Evolutionary conservation across 2,329 filamentous ascomycete genomes (phyloP).

Genomic region (Hymenoscyphus linearis): DNA sequence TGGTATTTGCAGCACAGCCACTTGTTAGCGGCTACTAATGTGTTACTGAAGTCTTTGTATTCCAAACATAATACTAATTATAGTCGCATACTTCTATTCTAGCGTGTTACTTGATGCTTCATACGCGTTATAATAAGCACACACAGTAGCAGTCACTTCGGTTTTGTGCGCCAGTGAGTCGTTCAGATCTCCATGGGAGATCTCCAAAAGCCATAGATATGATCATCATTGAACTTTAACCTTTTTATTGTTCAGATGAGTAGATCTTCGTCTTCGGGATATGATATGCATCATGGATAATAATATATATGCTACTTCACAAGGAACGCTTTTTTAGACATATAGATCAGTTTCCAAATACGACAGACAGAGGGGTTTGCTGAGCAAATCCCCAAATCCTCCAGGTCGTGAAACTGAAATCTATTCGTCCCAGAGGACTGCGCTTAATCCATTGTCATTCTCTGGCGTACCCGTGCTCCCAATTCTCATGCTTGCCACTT

Average conservation of each 20-base stretch:
- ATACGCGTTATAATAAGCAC: neutral
- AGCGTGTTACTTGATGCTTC: neutral
- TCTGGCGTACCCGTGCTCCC: conserved; percentile 37
- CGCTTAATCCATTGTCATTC: conserved; percentile 44
- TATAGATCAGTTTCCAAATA: neutral
- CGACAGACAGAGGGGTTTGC: neutral
- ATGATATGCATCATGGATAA: neutral
- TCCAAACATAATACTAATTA: too few species aligned
- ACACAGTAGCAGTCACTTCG: neutral
- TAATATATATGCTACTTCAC: neutral
- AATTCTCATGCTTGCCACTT: conserved; percentile 39
- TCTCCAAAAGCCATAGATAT: neutral
- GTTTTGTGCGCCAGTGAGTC: neutral
- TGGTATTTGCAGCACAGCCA: too few species aligned
- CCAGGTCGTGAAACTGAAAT: neutral
- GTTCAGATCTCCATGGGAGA: neutral
- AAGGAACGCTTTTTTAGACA: neutral
- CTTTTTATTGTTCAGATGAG: neutral
- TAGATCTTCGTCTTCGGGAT: neutral
- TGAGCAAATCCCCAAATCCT: neutral
- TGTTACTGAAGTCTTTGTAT: too few species aligned
- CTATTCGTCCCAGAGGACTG: conserved; percentile 45
- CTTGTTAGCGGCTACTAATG: too few species aligned
- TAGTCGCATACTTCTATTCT: too few species aligned
- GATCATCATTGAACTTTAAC: neutral